Evolutionary conservation across 2,329 filamentous ascomycete genomes (phyloP), one percentile per base, ranked within the genome.

Genomic region (Sordariomycetes sp.): DNA sequence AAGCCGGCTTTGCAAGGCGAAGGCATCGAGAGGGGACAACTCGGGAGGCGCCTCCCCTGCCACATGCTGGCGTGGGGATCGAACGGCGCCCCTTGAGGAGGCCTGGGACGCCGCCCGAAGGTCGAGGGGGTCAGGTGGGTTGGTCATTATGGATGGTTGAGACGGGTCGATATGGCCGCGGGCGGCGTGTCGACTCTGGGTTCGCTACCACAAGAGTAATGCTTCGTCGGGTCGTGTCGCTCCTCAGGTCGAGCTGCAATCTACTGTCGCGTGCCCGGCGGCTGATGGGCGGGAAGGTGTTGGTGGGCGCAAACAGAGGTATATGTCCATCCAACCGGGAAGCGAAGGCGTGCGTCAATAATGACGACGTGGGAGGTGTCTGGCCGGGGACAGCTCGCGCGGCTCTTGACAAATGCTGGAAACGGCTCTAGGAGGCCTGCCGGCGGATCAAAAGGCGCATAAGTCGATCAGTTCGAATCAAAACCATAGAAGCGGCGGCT

Each of bases 11-110:
- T 97, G 93, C 61, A 93, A 80, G 24, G 93, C 93, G 69, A 99
- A 95, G 54, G 93, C 93, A 78, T 99, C 94, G 63, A 99, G 81
- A 12, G 94, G 94, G 8, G 94, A 97, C 59, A 97, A 79, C 57
- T 94, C 89, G 5, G 94, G 94, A 22, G 94, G 93, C 1, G 88
- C 81, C 65, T 93, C 89, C 61, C 89, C 89, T 59, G 88, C 87
- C 59, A 89, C 79, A 70, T 91, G 87, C 60, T 90, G 75, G 61
- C 88, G 85, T 50, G 88, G 88, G n/a, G 88, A 91, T 62, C 79
- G 78, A 37, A 86, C 72, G n/a, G 82, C 80, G 58, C 78, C 79
- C 20, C 79, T 76, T 57, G 76, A 70, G 18, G 80, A 81, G 28
- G 76, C 72, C 56, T 79, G 74, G 43, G 83, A 85, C 60, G 77